A percentile compares a stretch with the other conserved stretches of the same genome.
These are phyloP conservation scores for Trichoderma koningii DNA, from an alignment of 2,329 filamentous ascomycete species.

Conservation along the genomic window DNA sequence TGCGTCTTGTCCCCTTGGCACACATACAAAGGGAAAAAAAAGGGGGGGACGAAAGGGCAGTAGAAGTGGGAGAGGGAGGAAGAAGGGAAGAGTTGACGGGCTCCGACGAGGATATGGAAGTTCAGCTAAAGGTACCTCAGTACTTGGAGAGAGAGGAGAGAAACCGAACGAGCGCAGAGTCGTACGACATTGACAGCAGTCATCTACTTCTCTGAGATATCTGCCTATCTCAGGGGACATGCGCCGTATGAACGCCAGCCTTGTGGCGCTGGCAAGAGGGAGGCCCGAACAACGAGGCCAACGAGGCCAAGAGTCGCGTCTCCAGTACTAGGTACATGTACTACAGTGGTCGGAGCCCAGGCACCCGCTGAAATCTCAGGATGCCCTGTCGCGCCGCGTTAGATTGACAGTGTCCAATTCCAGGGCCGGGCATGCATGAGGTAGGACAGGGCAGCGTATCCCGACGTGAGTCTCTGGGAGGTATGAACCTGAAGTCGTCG, in stretches of 20 bases:
- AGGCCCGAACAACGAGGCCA: slow-evolving; percentile 9
- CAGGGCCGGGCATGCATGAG: slow-evolving; percentile 5
- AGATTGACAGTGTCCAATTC: background rate
- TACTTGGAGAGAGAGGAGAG: slow-evolving; percentile 4
- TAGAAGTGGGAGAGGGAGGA: background rate
- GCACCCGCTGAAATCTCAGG: background rate
- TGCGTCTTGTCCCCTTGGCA: background rate
- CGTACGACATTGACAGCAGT: slow-evolving; percentile 7
- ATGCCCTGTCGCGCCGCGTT: background rate
- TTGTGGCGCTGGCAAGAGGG: background rate
- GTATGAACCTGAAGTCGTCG: no score
- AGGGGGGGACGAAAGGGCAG: background rate
- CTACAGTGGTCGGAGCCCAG: no score
- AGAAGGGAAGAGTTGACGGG: background rate
- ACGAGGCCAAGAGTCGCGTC: slow-evolving; percentile 6
- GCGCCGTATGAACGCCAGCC: background rate
- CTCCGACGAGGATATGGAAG: background rate
- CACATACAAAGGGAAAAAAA: background rate
- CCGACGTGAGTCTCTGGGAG: background rate
- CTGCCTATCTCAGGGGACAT: background rate
- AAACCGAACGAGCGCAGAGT: slow-evolving; percentile 6
- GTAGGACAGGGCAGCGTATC: background rate
- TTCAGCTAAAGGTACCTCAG: background rate
- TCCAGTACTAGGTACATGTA: no score
- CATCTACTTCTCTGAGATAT: background rate